phyloP scores from a whole-genome alignment of 495 filamentous ascomycete genomes.

The Wilcoxina mikolae region DNA sequence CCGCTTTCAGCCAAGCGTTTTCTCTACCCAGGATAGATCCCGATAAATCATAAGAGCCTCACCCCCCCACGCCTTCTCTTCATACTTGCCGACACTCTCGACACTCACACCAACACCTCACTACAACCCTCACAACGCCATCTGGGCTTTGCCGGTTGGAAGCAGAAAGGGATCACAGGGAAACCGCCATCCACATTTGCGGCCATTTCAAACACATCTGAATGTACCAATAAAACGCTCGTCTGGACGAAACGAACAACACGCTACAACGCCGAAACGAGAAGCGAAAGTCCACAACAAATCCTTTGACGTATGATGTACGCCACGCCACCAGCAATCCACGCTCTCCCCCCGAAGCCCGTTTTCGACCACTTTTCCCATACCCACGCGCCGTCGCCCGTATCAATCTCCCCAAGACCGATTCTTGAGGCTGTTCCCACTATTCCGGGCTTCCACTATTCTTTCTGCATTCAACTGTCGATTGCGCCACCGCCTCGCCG shows the following conservation, averaged over 20 bases:
- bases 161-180: neutral
- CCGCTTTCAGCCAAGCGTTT: no score
- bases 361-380: constrained; percentile 16
- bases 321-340: constrained; percentile 22
- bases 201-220: neutral
- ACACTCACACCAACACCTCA: no score
- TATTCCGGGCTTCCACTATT: constrained; percentile 31
- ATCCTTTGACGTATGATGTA: constrained; percentile 4
- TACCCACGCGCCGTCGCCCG: constrained; percentile 3
- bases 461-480: constrained; percentile 91
- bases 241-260: neutral
- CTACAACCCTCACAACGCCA: no score
- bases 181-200: neutral
- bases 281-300: neutral
- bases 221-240: neutral
- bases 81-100: no score
- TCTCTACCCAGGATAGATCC: no score
- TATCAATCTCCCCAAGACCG: neutral
- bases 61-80: no score
- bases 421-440: neutral
- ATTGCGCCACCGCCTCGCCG: constrained; percentile 79
- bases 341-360: constrained; percentile 31
- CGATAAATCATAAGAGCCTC: no score
- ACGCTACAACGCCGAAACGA: neutral
- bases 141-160: no score